These are phyloP conservation scores for Osmozyma mogii DNA, from an alignment of 805 yeast genomes.

Conservation along the genomic window DNA sequence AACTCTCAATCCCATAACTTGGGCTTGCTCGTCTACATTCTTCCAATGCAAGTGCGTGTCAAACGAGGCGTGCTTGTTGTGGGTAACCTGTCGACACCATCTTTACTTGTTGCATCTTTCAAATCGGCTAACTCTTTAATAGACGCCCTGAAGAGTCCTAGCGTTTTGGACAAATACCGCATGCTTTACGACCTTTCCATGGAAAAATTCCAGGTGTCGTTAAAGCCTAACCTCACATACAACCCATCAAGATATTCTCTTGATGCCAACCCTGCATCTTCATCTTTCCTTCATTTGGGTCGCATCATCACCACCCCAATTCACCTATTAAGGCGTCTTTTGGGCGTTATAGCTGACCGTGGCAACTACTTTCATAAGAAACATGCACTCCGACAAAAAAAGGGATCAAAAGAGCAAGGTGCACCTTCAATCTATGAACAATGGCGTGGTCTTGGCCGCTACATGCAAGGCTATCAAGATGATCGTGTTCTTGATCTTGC, in stretches of 20 bases:
- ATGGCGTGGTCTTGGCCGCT: constrained; percentile 79
- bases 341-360: too few relatives aligned
- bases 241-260: constrained; percentile 14
- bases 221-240: constrained; percentile 68
- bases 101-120: constrained; percentile 58
- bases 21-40: constrained; percentile 19
- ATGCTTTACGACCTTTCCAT: constrained; percentile 37
- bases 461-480: constrained; percentile 35
- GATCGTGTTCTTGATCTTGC: constrained; percentile 26
- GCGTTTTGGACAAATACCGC: constrained; percentile 49
- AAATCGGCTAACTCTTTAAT: constrained; percentile 44
- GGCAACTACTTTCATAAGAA: too few relatives aligned
- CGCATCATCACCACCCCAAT: too few relatives aligned
- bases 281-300: too few relatives aligned
- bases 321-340: too few relatives aligned
- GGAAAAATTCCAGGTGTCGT: constrained; percentile 45
- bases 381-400: too few relatives aligned
- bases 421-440: too few relatives aligned
- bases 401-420: too few relatives aligned
- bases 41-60: constrained; percentile 60
- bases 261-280: background rate
- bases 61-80: constrained; percentile 65
- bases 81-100: constrained; percentile 75
- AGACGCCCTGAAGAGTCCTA: constrained; percentile 46
- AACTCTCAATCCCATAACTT: constrained; percentile 1